Evolutionary conservation across 805 yeast genomes (phyloP).

Genomic region (Lachancea quebecensis): DNA sequence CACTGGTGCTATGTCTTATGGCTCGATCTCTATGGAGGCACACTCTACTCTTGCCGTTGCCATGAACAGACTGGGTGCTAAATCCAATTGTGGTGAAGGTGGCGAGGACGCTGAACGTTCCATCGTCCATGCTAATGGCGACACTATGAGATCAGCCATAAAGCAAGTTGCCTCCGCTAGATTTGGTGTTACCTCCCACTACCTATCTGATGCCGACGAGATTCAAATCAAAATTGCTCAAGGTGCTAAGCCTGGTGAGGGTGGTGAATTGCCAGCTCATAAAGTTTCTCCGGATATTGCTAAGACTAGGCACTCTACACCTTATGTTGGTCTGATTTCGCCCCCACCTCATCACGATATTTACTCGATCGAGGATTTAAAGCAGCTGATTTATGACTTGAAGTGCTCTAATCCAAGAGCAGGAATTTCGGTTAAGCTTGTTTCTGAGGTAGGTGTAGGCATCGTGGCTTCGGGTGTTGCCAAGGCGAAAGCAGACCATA

Average conservation of each 20-base stretch:
- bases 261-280: conserved; percentile 96
- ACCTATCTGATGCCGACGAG: conserved; percentile 94
- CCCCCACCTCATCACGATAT: conserved; percentile 99
- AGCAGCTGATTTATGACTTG: conserved; percentile 91
- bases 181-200: conserved; percentile 94
- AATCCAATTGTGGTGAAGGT: conserved; percentile 98
- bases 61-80: conserved; percentile 96
- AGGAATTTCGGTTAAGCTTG: conserved; percentile 91
- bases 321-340: conserved; percentile 93
- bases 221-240: conserved; percentile 98
- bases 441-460: conserved; percentile 98
- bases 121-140: conserved; percentile 73
- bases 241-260: conserved; percentile 99
- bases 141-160: conserved; percentile 97
- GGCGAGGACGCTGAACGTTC: conserved; percentile 97
- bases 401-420: conserved; percentile 97
- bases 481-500: conserved; percentile 96
- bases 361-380: conserved; percentile 95
- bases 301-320: conserved; percentile 92
- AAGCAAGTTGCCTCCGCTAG: conserved; percentile 98
- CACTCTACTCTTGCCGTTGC: conserved; percentile 97
- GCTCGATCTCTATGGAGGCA: conserved; percentile 97
- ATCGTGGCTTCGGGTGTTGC: conserved; percentile 99
- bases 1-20: conserved; percentile 99
- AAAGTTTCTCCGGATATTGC: conserved; percentile 86